Base-by-base conservation (phyloP, 1,284 basidiomycete species). In the Singerocomus inundabilis region DNA sequence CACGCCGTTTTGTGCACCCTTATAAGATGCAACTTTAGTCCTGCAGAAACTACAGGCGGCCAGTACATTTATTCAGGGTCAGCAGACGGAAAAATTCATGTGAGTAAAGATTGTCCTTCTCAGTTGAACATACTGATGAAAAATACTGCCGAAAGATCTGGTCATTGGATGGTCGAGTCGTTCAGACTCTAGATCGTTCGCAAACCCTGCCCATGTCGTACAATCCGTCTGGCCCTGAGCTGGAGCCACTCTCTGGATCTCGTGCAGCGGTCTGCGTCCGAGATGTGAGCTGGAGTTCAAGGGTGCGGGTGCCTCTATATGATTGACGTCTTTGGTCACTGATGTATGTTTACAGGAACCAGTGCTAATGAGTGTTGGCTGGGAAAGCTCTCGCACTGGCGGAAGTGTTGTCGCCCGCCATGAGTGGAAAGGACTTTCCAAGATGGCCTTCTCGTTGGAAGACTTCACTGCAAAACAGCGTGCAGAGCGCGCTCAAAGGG, bases 21-120 rank as follows among this genome's bases (percentile, higher is more conserved):
- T 44, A 98, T 99, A 58, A 81, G 96, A 41, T 98, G 94, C 67
- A 91, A 98, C 71, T 99, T 98, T 69, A 93, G 91, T 55, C 96
- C 96, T 12, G 75, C 77, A 2, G 89, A 93, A 65, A 94, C 93
- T 3, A 99, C 97, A 7, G 93, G 94, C 6, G 80, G 86, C 50
- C 87, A 88, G 58, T 99, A 99, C 70, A 83, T 99, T 50, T 98
- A 98, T 68, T 94, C 91, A 15, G 96, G 96, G 11, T 88, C 88
- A 25, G 77, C 88, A 1, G 91, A 96, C 64, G 91, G 91, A 10
- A 77, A 69, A 54, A 81, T 94, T 47, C 91, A 93, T 66, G 88
- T 93, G 62, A 44, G 81, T 68, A n/a, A 49, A 40, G 11, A 40
- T 42, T 36, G 12, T 18, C 39, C 43, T 25, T 29, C 39, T 42